Base-by-base conservation (phyloP, 2,329 filamentous ascomycete genomes). In the Trichoderma sp. region DNA sequence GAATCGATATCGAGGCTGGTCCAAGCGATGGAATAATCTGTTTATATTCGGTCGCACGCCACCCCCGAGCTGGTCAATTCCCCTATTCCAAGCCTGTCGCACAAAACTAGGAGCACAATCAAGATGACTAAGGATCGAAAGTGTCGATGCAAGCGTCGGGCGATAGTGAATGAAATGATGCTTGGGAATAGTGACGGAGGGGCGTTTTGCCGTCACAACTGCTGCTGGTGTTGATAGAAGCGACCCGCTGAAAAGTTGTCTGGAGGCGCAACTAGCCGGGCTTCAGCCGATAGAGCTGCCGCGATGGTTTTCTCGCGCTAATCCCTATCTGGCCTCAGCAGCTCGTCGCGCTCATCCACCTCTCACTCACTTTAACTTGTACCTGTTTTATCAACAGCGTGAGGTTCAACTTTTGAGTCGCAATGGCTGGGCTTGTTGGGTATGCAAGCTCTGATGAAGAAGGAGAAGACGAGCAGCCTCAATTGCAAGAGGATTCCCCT, bases 361-460 rank as follows among this genome's bases (percentile, higher is more conserved):
- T 33, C 60, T 73, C 60, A 16, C 38, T 56, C 41, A 50, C 29
- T 66, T 8, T 21, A 62, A 35, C n/a, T 74, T 56, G 41, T 45
- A 29, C 60, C 35, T 60, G 21, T 29, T 24, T 50, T 31, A 24
- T 68, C 31, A 21, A 35, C 53, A 29, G 64, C 65, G 50, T 35
- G 12, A 60, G 14, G 35, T 33, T 72, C 60, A 35, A 63, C 1
- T 14, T 18, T 72, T 18, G 16, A 56, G 53, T n/a, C 11, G 50
- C 56, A 68, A 85, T 87, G 86, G 84, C 84, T 62, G 87, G 84
- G 1, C 84, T 89, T 14, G 88, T 89, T 8, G 83, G 80, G 41
- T 89, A 89, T 77, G 87, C 84, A 16, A 89, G 88, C 78, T 89
- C 88, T 74, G 87, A 88, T 60, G 88, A 89, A 2, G 88, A 88